phyloP scores from a whole-genome alignment of 805 yeast species.

The Lipomyces spencermartinsiae region DNA sequence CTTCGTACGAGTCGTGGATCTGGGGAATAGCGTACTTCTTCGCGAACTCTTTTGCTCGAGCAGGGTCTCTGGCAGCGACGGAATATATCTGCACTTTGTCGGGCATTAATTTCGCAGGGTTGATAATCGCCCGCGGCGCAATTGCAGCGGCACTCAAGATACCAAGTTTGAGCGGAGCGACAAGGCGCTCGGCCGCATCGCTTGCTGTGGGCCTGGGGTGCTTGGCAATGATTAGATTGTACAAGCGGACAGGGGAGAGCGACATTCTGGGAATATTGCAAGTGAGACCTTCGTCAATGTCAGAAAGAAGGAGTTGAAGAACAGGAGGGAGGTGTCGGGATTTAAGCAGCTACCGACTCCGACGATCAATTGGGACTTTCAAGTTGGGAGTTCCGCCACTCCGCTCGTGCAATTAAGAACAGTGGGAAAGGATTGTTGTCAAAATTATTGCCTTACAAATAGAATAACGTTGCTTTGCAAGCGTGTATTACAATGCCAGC shows the following conservation, averaged over 20 bases:
- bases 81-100: conserved; percentile 20
- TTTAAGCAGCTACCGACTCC: no score
- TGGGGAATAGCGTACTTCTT: conserved; percentile 21
- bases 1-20: conserved; percentile 29
- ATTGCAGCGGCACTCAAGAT: conserved; percentile 35
- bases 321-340: neutral
- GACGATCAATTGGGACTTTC: neutral
- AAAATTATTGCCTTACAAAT: no score
- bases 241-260: conserved; percentile 15
- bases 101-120: conserved; percentile 32
- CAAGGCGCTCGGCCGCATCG: neutral
- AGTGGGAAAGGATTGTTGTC: no score
- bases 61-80: conserved; percentile 30
- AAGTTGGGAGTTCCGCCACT: neutral
- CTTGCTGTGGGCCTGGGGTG: conserved; percentile 11
- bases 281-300: neutral
- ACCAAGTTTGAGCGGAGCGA: conserved; percentile 29
- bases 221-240: conserved; percentile 17
- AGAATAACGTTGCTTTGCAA: neutral
- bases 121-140: conserved; percentile 30
- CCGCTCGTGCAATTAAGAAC: neutral
- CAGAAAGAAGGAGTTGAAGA: neutral
- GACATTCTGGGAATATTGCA: neutral
- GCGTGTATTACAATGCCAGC: no score
- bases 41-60: conserved; percentile 27